Percentiles rank a stretch among this genome's conserved stretches.
These are phyloP conservation scores for Auriculariales sp. DNA, from an alignment of 768 basidiomycete species.

Conservation along the genomic window DNA sequence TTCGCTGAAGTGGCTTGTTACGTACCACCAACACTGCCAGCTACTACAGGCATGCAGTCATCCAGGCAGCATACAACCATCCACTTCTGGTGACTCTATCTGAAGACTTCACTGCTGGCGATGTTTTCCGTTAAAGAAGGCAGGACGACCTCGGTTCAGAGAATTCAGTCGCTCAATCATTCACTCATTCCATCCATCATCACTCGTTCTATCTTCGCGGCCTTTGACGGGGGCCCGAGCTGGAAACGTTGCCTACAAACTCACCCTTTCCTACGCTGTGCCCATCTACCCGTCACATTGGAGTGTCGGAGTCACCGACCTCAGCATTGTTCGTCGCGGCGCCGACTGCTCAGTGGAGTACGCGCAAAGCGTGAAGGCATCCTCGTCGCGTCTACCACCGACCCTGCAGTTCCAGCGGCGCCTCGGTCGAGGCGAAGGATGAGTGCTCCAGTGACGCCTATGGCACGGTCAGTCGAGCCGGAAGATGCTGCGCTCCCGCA, in stretches of 20 bases:
- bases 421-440: slow-evolving; percentile 45
- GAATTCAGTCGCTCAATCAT: slow-evolving; percentile 54
- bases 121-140: slow-evolving; percentile 53
- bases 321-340: slow-evolving; percentile 36
- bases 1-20: slow-evolving; percentile 32
- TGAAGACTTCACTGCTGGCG: slow-evolving; percentile 46
- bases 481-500: no score
- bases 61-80: slow-evolving; percentile 62
- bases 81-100: slow-evolving; percentile 65
- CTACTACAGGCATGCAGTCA: slow-evolving; percentile 30
- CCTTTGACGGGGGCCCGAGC: slow-evolving; percentile 19
- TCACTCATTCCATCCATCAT: slow-evolving; percentile 71
- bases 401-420: slow-evolving; percentile 21
- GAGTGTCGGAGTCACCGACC: slow-evolving; percentile 63
- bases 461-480: slow-evolving; percentile 60
- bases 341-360: neutral
- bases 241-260: slow-evolving; percentile 35
- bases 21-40: slow-evolving; percentile 20
- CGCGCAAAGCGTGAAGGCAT: slow-evolving; percentile 52
- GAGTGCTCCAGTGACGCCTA: slow-evolving; percentile 62
- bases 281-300: slow-evolving; percentile 75
- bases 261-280: slow-evolving; percentile 58
- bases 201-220: slow-evolving; percentile 59
- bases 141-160: slow-evolving; percentile 30
- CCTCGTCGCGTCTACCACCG: slow-evolving; percentile 14